phyloP scores from a whole-genome alignment of 768 basidiomycete species.

The Suillus hirtellus region DNA sequence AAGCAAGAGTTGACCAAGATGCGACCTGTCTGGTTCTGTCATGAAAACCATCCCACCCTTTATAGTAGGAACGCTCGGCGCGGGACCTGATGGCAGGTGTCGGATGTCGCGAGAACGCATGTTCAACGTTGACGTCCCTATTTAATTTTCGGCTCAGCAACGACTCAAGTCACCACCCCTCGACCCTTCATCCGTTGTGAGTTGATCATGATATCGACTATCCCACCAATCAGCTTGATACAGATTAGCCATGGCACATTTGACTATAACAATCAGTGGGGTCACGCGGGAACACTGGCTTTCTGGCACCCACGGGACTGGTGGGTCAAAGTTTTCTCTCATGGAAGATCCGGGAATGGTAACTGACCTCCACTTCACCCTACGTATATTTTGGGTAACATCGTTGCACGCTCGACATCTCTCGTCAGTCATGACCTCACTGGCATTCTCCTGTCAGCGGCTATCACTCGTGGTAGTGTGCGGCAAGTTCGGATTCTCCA shows the following conservation, averaged over 20 bases:
- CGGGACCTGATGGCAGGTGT: neutral
- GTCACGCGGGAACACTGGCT: neutral
- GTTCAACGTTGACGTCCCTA: neutral
- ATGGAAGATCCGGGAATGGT: neutral
- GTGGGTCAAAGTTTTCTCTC: neutral
- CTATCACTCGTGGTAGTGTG: neutral
- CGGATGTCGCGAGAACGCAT: neutral
- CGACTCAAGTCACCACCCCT: neutral
- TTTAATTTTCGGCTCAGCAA: slow-evolving; percentile 3
- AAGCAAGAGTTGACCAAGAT: neutral
- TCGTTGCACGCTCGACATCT: neutral
- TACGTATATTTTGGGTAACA: slow-evolving; percentile 7
- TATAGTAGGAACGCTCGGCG: neutral
- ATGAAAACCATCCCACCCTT: neutral
- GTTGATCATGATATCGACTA: neutral
- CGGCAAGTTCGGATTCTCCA: neutral
- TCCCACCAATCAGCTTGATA: neutral
- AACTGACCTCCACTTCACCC: slow-evolving; percentile 7
- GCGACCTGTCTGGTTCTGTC: neutral
- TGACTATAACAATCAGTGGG: neutral
- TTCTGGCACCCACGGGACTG: slow-evolving; percentile 1
- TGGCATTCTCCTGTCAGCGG: neutral
- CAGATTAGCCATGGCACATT: neutral
- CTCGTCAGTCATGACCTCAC: neutral
- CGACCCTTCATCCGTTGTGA: neutral